Evolutionary conservation across 2,329 filamentous ascomycete species (phyloP).

Genomic region (Pseudogymnoascus sp.): DNA sequence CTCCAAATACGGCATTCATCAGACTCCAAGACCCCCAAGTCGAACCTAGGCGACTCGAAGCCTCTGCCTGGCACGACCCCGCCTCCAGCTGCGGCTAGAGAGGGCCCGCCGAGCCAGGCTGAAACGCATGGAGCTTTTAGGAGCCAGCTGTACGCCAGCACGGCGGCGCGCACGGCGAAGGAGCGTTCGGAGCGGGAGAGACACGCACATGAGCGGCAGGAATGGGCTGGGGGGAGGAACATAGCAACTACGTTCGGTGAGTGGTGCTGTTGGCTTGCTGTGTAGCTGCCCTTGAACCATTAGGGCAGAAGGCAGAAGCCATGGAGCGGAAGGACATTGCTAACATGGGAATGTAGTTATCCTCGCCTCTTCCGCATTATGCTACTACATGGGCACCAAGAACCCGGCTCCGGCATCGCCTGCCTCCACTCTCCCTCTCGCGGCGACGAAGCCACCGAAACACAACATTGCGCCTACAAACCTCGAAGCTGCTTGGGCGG

Average conservation of each 20-base stretch:
- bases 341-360: conserved; percentile 20
- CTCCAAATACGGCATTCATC: not conserved
- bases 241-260: conserved; percentile 49
- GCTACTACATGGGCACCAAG: conserved; percentile 52
- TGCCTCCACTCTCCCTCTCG: conserved; percentile 53
- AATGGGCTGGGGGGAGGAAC: conserved; percentile 35
- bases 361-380: conserved; percentile 21
- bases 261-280: conserved; percentile 14
- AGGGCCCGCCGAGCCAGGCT: not conserved
- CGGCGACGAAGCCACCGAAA: conserved; percentile 40
- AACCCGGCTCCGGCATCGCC: conserved; percentile 44
- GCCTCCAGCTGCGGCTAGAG: not conserved
- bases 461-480: conserved; percentile 56
- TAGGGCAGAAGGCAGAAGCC: not conserved
- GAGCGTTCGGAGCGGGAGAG: conserved; percentile 48
- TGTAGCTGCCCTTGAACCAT: not conserved
- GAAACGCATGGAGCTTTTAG: conserved; percentile 39
- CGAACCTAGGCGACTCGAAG: not conserved
- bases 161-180: conserved; percentile 45
- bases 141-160: conserved; percentile 54
- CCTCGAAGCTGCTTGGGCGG: conserved; percentile 62
- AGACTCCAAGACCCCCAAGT: not conserved
- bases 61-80: not conserved
- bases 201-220: conserved; percentile 37
- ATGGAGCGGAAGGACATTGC: not conserved